phyloP scores from a whole-genome alignment of 2,329 filamentous ascomycete genomes.

The Hypoxylon sp. region DNA sequence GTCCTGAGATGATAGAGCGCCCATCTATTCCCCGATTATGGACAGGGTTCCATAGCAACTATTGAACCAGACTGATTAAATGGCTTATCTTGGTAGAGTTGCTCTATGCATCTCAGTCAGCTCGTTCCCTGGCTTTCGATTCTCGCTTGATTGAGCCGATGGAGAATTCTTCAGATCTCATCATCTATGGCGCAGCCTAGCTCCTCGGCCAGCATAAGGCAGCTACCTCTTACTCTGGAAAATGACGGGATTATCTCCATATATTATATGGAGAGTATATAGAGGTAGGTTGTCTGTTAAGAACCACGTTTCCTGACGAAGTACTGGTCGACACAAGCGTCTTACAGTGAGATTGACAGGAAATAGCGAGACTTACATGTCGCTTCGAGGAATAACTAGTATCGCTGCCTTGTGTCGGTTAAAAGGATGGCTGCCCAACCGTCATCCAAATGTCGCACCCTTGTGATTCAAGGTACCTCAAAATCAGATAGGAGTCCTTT shows the following conservation, averaged over 20 bases:
- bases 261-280: not conserved
- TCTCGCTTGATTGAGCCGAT: not conserved
- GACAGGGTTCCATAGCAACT: not conserved
- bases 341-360: not conserved
- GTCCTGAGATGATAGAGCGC: not conserved
- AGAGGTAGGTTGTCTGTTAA: conserved; percentile 9
- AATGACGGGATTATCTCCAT: not conserved
- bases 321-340: conserved; percentile 8
- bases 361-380: conserved; percentile 1
- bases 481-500: not conserved
- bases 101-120: not conserved
- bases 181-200: not conserved
- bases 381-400: not conserved
- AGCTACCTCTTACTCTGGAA: not conserved
- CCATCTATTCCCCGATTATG: not conserved
- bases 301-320: conserved; percentile 1
- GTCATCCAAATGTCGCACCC: conserved; percentile 4
- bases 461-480: not conserved
- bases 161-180: conserved; percentile 11
- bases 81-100: not conserved
- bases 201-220: conserved; percentile 3
- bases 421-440: conserved; percentile 20
- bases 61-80: not conserved
- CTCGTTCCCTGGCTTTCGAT: conserved; percentile 2
- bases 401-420: conserved; percentile 18